Evolutionary conservation across 2,329 filamentous ascomycete species (phyloP).

Genomic region (Fusarium staphyleae): DNA sequence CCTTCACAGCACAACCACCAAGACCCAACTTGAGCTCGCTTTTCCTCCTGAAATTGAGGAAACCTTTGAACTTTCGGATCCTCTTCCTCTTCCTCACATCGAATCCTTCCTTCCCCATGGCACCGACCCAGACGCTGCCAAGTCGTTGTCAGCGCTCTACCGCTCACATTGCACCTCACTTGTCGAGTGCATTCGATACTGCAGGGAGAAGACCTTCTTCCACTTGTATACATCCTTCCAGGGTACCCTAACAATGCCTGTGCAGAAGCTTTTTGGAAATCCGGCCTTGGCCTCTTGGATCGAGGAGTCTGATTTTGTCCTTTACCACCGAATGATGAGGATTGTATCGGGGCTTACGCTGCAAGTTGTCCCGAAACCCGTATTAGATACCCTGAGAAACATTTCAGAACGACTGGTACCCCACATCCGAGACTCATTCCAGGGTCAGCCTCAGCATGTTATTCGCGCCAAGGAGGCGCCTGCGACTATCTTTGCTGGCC

Average conservation of each 20-base stretch:
- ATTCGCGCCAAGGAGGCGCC: conserved; percentile 86
- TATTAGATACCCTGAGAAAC: conserved; percentile 84
- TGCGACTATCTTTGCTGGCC: conserved; percentile 84
- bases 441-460: conserved; percentile 84
- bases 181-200: conserved; percentile 93
- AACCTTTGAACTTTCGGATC: conserved; percentile 64
- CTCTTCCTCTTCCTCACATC: conserved; percentile 84
- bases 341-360: conserved; percentile 89
- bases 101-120: conserved; percentile 79
- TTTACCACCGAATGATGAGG: conserved; percentile 96
- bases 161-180: conserved; percentile 94
- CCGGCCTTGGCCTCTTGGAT: conserved; percentile 89
- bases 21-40: conserved; percentile 65
- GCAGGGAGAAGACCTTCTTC: conserved; percentile 96
- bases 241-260: conserved; percentile 93
- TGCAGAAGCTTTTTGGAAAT: conserved; percentile 89
- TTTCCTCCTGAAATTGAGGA: conserved; percentile 67
- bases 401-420: conserved; percentile 82
- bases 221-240: conserved; percentile 95
- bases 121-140: conserved; percentile 86
- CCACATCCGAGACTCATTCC: conserved; percentile 86
- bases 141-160: conserved; percentile 86
- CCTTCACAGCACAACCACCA: conserved; percentile 63
- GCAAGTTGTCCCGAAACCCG: conserved; percentile 87
- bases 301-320: conserved; percentile 90